Percentiles rank a stretch among this genome's conserved stretches.
Conservation (phyloP, 2,329 filamentous ascomycete genomes). For the Monosporascus sp. region DNA sequence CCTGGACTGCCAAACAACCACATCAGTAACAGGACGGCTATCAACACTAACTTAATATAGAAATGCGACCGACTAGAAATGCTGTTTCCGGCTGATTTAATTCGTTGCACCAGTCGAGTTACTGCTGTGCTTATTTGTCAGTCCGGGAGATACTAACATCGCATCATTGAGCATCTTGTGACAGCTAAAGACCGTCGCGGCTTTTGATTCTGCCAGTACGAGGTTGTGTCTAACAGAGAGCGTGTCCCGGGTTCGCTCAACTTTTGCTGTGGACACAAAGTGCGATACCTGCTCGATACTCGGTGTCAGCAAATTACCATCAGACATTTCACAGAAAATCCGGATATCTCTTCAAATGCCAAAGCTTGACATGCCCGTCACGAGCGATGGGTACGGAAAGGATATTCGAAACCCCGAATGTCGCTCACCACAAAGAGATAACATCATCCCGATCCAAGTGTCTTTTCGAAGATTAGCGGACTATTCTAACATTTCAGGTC, state of each 20-base stretch:
- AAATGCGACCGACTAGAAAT: too few species aligned
- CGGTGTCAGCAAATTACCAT: neutral
- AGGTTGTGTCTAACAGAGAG: slow-evolving; percentile 17
- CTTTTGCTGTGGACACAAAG: slow-evolving; percentile 25
- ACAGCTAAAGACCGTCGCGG: too few species aligned
- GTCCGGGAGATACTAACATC: too few species aligned
- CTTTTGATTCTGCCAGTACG: slow-evolving; percentile 2
- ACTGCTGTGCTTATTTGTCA: too few species aligned
- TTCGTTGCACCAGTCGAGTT: too few species aligned
- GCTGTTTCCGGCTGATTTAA: too few species aligned
- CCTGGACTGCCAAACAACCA: too few species aligned
- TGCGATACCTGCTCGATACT: slow-evolving; percentile 12
- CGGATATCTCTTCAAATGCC: neutral
- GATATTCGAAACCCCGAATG: neutral
- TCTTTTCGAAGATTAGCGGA: slow-evolving; percentile 14
- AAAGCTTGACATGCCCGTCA: neutral
- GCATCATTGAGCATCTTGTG: too few species aligned
- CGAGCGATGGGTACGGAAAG: neutral
- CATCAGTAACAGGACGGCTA: too few species aligned
- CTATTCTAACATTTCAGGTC: neutral
- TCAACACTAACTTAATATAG: too few species aligned
- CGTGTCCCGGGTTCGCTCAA: neutral
- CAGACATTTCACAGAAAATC: neutral
- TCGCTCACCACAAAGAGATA: slow-evolving; percentile 18
- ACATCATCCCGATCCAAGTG: slow-evolving; percentile 25